Conservation (phyloP, 495 filamentous ascomycete genomes). For the Entonaema liquescens region DNA sequence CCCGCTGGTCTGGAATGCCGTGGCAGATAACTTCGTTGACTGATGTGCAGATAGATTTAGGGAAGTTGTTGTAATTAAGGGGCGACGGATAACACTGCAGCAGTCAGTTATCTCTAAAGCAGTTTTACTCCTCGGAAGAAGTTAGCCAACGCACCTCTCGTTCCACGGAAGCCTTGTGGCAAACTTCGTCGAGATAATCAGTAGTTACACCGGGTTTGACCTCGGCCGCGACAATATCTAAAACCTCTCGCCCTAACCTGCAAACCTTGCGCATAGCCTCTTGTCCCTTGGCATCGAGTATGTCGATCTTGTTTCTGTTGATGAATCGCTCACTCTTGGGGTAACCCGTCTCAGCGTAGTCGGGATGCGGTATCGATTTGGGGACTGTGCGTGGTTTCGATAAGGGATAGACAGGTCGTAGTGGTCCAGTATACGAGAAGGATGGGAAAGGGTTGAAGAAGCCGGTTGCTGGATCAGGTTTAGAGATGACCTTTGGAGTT, state of each 20-base stretch:
- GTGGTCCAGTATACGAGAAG: conserved; percentile 78
- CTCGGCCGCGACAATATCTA: conserved; percentile 88
- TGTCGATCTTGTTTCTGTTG: conserved; percentile 78
- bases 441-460: conserved; percentile 89
- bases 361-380: conserved; percentile 81
- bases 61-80: conserved; percentile 95
- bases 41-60: conserved; percentile 97
- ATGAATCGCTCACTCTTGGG: conserved; percentile 82
- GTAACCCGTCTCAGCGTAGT: conserved; percentile 84
- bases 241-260: conserved; percentile 84
- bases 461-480: conserved; percentile 88
- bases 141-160: conserved; percentile 70
- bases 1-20: conserved; percentile 84
- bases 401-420: conserved; percentile 91
- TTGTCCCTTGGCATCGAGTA: conserved; percentile 80
- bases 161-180: conserved; percentile 95
- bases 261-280: conserved; percentile 93
- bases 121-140: conserved; percentile 14
- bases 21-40: conserved; percentile 97
- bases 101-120: conserved; percentile 16
- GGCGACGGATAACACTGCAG: conserved; percentile 93
- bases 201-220: conserved; percentile 90
- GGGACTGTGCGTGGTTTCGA: conserved; percentile 78
- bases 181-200: conserved; percentile 94
- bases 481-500: conserved; percentile 80